phyloP scores from a whole-genome alignment of 768 basidiomycete species.

The Lactarius trivialis region DNA sequence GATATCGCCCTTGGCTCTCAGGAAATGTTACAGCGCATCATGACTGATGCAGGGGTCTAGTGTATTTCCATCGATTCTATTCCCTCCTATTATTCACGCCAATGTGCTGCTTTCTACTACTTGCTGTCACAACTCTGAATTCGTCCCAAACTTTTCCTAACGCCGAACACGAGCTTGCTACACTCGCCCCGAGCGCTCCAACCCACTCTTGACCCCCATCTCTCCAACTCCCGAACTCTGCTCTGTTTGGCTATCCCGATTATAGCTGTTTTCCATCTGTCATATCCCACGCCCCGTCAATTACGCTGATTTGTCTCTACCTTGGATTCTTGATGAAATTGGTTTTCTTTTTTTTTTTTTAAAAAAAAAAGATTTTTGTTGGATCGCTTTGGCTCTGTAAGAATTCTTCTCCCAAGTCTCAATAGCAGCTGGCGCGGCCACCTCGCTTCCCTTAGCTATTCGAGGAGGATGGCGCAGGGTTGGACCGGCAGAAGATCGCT shows the following conservation, averaged over 20 bases:
- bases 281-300: too few relatives aligned
- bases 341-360: too few relatives aligned
- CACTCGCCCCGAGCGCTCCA: background rate
- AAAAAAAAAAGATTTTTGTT: too few relatives aligned
- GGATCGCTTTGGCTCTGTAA: too few relatives aligned
- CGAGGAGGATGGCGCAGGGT: slow-evolving; percentile 24
- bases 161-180: background rate
- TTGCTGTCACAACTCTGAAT: too few relatives aligned
- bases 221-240: too few relatives aligned
- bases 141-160: background rate
- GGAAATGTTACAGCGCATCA: slow-evolving; percentile 64
- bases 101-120: background rate
- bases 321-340: too few relatives aligned
- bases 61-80: background rate
- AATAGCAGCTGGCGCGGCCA: slow-evolving; percentile 57
- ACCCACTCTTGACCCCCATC: background rate
- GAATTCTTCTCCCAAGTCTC: too few relatives aligned
- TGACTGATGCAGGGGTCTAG: slow-evolving; percentile 70
- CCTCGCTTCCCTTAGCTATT: slow-evolving; percentile 45
- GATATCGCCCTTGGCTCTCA: slow-evolving; percentile 65
- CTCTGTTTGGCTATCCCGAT: too few relatives aligned
- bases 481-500: slow-evolving; percentile 34
- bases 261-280: too few relatives aligned
- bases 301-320: too few relatives aligned
- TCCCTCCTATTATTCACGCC: background rate